Evolutionary conservation across 2,329 filamentous ascomycete genomes (phyloP).

Genomic region (Chaetomium strumarium): DNA sequence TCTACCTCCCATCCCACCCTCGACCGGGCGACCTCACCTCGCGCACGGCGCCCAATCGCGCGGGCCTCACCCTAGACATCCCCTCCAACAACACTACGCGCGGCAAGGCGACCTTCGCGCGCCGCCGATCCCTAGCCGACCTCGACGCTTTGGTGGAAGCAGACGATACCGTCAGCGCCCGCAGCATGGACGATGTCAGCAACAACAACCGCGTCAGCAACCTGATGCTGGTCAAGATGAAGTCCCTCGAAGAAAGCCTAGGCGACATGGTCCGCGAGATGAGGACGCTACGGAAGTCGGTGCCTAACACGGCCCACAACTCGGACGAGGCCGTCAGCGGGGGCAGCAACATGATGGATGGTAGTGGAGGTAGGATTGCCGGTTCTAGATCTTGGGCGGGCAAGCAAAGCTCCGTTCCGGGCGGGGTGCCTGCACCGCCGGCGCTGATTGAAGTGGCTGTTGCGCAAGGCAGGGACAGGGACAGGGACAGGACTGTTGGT

Average conservation of each 20-base stretch:
- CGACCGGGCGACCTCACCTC: slow-evolving; percentile 41
- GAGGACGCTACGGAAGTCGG: slow-evolving; percentile 49
- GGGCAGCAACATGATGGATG: not conserved
- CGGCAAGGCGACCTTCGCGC: slow-evolving; percentile 27
- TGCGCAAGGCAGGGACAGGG: not conserved
- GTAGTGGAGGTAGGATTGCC: slow-evolving; percentile 13
- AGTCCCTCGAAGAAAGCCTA: slow-evolving; percentile 86
- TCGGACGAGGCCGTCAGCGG: slow-evolving; percentile 31
- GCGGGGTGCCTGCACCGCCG: not conserved
- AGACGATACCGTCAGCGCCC: slow-evolving; percentile 48
- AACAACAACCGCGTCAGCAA: slow-evolving; percentile 60
- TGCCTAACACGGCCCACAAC: slow-evolving; percentile 45
- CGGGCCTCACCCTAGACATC: slow-evolving; percentile 47
- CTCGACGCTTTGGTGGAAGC: slow-evolving; percentile 65
- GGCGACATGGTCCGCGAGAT: slow-evolving; percentile 80
- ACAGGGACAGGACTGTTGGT: slow-evolving; percentile 19
- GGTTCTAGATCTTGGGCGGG: slow-evolving; percentile 29
- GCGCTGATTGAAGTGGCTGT: slow-evolving; percentile 32
- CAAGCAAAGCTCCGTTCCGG: slow-evolving; percentile 2
- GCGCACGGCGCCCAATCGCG: slow-evolving; percentile 51
- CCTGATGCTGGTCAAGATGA: slow-evolving; percentile 84
- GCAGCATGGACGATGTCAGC: not conserved
- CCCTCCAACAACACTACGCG: slow-evolving; percentile 26
- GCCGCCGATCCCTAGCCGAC: slow-evolving; percentile 59
- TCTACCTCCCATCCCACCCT: slow-evolving; percentile 43